Percentiles rank a stretch among this genome's conserved stretches.
Conservation (phyloP, 2,329 filamentous ascomycete genomes). For the Grosmannia clavigera region DNA sequence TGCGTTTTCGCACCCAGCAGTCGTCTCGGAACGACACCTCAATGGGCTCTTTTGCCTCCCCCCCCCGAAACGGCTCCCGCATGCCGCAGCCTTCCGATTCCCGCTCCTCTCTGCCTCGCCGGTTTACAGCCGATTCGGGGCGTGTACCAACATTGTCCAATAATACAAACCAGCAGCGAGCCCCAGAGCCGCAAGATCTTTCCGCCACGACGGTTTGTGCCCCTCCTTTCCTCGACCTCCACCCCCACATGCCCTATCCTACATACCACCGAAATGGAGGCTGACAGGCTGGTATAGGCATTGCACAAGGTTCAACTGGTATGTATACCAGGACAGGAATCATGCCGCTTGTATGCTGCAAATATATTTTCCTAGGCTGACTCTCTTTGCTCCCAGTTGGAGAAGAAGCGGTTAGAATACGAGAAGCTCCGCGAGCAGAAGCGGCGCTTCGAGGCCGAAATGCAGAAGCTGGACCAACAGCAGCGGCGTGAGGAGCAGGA, state of each 20-base stretch:
- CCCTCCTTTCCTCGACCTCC: neutral
- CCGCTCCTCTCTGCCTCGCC: slow-evolving; percentile 68
- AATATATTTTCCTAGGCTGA: neutral
- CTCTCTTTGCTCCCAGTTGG: slow-evolving; percentile 47
- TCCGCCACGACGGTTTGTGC: slow-evolving; percentile 21
- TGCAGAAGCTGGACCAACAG: slow-evolving; percentile 79
- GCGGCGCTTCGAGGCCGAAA: slow-evolving; percentile 79
- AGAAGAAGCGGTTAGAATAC: slow-evolving; percentile 88
- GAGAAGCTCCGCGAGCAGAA: slow-evolving; percentile 84
- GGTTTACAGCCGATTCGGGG: slow-evolving; percentile 87
- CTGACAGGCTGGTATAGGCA: slow-evolving; percentile 29
- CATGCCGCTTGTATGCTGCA: neutral
- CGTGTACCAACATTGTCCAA: slow-evolving; percentile 64
- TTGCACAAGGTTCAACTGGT: slow-evolving; percentile 68
- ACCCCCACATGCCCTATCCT: neutral
- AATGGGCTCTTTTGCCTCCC: slow-evolving; percentile 63
- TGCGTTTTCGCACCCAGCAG: slow-evolving; percentile 66
- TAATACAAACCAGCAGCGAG: slow-evolving; percentile 37
- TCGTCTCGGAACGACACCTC: slow-evolving; percentile 64
- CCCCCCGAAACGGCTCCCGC: slow-evolving; percentile 56
- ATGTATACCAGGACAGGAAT: slow-evolving; percentile 25
- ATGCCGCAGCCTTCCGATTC: slow-evolving; percentile 53
- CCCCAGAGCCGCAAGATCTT: slow-evolving; percentile 39
- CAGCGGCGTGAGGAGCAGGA: slow-evolving; percentile 74
- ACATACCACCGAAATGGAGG: neutral